phyloP scores from a whole-genome alignment of 257 asterid species.

The Penstemon eatonii region DNA sequence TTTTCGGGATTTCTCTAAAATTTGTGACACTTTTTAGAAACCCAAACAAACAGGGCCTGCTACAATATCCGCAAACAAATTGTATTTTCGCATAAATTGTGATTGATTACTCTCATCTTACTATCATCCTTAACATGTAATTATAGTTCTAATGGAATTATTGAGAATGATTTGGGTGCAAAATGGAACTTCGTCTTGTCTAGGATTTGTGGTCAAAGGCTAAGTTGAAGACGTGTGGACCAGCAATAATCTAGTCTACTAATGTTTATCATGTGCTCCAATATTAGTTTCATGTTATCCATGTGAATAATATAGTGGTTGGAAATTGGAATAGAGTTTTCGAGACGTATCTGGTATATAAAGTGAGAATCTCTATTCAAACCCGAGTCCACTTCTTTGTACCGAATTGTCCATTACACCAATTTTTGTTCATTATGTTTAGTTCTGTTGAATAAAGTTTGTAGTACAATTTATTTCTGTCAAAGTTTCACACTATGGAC shows the following conservation, averaged over 20 bases:
- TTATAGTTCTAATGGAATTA: too few relatives aligned
- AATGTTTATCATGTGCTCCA: too few relatives aligned
- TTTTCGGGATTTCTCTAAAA: too few relatives aligned
- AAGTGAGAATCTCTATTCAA: too few relatives aligned
- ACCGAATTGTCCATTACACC: constrained; percentile 30
- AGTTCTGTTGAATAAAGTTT: background rate
- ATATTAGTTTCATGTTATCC: background rate
- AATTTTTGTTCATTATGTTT: constrained; percentile 16
- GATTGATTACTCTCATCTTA: too few relatives aligned
- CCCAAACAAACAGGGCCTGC: too few relatives aligned
- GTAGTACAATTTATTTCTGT: constrained; percentile 27
- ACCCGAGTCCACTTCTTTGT: constrained; percentile 14
- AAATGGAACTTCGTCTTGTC: too few relatives aligned
- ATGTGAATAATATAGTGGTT: constrained; percentile 14
- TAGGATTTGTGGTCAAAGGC: constrained; percentile 27
- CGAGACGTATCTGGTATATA: constrained; percentile 20
- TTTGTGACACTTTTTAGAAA: too few relatives aligned
- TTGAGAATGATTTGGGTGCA: too few relatives aligned
- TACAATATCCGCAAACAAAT: too few relatives aligned
- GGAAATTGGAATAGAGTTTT: constrained; percentile 37
- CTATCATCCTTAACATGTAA: too few relatives aligned
- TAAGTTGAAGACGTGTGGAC: constrained; percentile 38
- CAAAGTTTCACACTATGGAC: constrained; percentile 37
- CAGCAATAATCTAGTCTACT: constrained; percentile 12
- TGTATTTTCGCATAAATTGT: too few relatives aligned